These are phyloP conservation scores for Quercus berberidifolia DNA, from an alignment of 306 rosid genomes.

Conservation along the genomic window DNA sequence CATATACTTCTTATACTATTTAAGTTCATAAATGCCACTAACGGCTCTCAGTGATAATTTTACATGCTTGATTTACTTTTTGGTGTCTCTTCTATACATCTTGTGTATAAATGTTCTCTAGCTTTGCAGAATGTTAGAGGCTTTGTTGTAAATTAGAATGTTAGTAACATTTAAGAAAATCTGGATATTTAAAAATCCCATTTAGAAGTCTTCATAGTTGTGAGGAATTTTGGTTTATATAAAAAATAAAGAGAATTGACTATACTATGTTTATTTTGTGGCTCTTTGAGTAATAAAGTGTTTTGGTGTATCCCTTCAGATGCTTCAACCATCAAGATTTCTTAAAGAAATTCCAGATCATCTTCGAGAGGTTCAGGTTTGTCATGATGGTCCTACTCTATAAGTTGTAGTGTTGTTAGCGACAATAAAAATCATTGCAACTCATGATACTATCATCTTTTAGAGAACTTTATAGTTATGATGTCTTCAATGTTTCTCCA, in stretches of 20 bases:
- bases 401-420: neutral
- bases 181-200: too few species aligned
- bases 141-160: too few species aligned
- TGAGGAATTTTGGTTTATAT: too few species aligned
- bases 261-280: neutral
- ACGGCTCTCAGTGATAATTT: too few species aligned
- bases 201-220: too few species aligned
- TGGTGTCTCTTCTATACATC: too few species aligned
- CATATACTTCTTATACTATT: too few species aligned
- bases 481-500: neutral
- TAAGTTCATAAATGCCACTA: too few species aligned
- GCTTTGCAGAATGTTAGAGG: too few species aligned
- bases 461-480: neutral
- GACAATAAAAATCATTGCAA: neutral
- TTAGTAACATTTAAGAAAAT: too few species aligned
- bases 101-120: too few species aligned
- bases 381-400: conserved; percentile 16
- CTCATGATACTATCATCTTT: neutral
- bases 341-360: conserved; percentile 83
- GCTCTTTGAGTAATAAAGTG: conserved; percentile 1
- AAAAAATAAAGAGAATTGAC: neutral
- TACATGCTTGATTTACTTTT: too few species aligned
- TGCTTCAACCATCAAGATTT: conserved; percentile 93
- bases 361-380: conserved; percentile 80
- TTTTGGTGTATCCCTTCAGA: conserved; percentile 34